phyloP scores from a whole-genome alignment of 176 grass and related monocot species.

The Thinopyrum elongatum region DNA sequence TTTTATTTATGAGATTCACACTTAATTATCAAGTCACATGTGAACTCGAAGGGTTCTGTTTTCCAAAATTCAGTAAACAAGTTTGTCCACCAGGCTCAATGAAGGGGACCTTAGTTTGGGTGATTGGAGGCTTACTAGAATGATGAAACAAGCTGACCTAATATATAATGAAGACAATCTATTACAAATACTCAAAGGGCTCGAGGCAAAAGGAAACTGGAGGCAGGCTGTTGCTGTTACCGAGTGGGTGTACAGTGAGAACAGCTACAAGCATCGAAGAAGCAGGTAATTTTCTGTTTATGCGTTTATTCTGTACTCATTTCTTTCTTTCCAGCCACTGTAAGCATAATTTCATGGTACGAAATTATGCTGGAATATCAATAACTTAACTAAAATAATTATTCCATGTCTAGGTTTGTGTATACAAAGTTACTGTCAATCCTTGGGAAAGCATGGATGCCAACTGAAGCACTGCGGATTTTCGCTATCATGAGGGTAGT shows the following conservation, averaged over 20 bases:
- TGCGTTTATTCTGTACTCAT: not conserved
- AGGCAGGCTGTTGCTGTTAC: conserved; percentile 71
- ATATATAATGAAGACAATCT: conserved; percentile 73
- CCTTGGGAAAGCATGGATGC: conserved; percentile 73
- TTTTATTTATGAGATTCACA: not conserved
- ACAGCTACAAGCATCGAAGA: conserved; percentile 66
- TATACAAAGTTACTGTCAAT: conserved; percentile 86
- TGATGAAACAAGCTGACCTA: conserved; percentile 69
- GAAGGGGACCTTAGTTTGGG: conserved; percentile 41
- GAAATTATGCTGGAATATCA: not conserved
- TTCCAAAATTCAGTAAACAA: conserved; percentile 9
- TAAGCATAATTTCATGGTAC: not conserved
- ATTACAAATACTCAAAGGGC: conserved; percentile 65
- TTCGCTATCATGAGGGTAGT: conserved; percentile 74
- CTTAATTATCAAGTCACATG: not conserved
- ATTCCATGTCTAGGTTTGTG: conserved; percentile 68
- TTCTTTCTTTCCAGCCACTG: not conserved
- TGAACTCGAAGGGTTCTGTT: not conserved
- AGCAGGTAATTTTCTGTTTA: conserved; percentile 60
- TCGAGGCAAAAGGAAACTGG: conserved; percentile 69
- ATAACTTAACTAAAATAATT: conserved; percentile 13
- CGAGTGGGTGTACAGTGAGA: conserved; percentile 89
- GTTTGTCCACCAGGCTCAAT: conserved; percentile 45
- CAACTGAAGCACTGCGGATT: conserved; percentile 77
- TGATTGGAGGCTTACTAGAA: conserved; percentile 83